phyloP scores from a whole-genome alignment of 2,329 filamentous ascomycete species.

The Rachicladosporium sp. region DNA sequence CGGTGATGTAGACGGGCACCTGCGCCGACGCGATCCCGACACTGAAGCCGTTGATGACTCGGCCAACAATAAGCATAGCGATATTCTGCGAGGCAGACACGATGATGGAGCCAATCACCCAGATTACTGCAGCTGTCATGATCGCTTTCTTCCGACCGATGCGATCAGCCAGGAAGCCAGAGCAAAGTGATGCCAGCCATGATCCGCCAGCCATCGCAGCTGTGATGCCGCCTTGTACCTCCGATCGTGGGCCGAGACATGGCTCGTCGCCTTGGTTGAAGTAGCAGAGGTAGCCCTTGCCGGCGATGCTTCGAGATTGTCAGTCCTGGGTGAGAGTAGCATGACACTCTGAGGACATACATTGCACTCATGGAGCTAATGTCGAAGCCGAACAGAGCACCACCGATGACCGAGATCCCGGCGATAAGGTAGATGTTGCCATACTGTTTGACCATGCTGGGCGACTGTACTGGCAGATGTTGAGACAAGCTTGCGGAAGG shows the following conservation, averaged over 20 bases:
- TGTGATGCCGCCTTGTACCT: conserved; percentile 54
- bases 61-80: conserved; percentile 58
- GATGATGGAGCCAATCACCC: conserved; percentile 49
- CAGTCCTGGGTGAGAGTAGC: conserved; percentile 39
- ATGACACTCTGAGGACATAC: conserved; percentile 11
- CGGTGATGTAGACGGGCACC: conserved; percentile 56
- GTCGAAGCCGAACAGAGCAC: conserved; percentile 66
- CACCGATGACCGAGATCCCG: conserved; percentile 49
- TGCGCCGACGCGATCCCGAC: conserved; percentile 63
- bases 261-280: conserved; percentile 44
- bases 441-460: conserved; percentile 23
- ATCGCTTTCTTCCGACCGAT: conserved; percentile 43
- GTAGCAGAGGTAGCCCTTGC: conserved; percentile 52
- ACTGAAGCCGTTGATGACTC: conserved; percentile 58
- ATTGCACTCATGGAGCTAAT: conserved; percentile 58
- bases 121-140: conserved; percentile 29
- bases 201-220: conserved; percentile 59
- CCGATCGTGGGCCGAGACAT: conserved; percentile 41
- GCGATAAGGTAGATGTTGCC: conserved; percentile 48
- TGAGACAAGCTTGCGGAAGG: too few relatives aligned
- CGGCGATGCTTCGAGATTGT: conserved; percentile 35
- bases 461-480: neutral
- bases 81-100: conserved; percentile 53
- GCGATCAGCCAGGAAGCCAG: conserved; percentile 45
- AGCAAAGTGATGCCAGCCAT: conserved; percentile 49